These are phyloP conservation scores for Lippia alba DNA, from an alignment of 305 asterid species.

Conservation along the genomic window DNA sequence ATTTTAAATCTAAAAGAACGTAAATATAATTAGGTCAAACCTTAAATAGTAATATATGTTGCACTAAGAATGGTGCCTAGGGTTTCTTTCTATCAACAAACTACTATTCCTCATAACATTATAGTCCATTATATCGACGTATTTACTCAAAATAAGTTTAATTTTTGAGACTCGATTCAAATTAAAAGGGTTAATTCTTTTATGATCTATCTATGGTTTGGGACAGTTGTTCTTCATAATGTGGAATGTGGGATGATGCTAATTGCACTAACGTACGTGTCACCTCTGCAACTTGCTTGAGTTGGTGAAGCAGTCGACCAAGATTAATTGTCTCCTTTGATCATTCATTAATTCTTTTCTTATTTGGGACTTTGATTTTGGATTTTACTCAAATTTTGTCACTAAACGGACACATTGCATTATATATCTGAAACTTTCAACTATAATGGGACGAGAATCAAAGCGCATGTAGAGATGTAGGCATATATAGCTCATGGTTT, in stretches of 20 bases:
- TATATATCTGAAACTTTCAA: background rate
- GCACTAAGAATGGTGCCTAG: no score
- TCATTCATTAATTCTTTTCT: background rate
- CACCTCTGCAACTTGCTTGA: slow-evolving; percentile 31
- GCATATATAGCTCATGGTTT: background rate
- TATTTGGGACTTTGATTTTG: slow-evolving; percentile 1
- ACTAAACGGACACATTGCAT: background rate
- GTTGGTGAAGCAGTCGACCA: slow-evolving; percentile 24
- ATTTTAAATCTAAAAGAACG: no score
- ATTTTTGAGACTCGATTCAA: no score
- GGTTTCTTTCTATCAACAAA: no score
- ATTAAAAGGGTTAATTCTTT: no score
- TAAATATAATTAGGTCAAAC: no score
- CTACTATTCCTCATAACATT: no score
- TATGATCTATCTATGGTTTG: background rate
- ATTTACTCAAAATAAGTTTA: no score
- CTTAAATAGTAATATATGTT: no score
- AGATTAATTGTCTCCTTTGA: slow-evolving; percentile 1
- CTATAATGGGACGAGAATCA: slow-evolving; percentile 27
- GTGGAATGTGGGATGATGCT: slow-evolving; percentile 14
- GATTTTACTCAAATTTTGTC: background rate
- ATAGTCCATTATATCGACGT: no score
- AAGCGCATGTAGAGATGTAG: background rate
- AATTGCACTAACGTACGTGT: slow-evolving; percentile 18
- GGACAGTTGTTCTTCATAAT: background rate